A percentile compares a stretch with the other conserved stretches of the same genome.
These are phyloP conservation scores for Voacanga thouarsii DNA, from an alignment of 257 asterid species.

Conservation along the genomic window DNA sequence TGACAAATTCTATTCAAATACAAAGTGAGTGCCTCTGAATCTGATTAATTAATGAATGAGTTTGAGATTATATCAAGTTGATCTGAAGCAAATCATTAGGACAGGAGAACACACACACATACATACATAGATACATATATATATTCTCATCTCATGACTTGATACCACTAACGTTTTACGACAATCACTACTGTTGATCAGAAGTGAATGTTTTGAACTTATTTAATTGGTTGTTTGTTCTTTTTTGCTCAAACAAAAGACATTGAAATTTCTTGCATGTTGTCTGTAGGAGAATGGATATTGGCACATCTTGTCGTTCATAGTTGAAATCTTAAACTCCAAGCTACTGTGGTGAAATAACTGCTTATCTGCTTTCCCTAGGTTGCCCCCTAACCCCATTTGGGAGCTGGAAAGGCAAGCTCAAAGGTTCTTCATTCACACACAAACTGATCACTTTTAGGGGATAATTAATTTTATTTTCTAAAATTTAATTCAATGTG, in stretches of 20 bases:
- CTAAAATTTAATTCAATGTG: too few relatives aligned
- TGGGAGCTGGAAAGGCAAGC: background rate
- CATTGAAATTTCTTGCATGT: slow-evolving; percentile 8
- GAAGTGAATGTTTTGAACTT: background rate
- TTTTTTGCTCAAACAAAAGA: background rate
- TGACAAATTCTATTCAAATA: background rate
- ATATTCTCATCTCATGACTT: background rate
- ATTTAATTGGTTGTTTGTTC: slow-evolving; percentile 1
- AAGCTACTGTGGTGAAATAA: slow-evolving; percentile 5
- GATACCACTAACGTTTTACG: slow-evolving; percentile 3
- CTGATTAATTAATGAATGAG: background rate
- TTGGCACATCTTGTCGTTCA: slow-evolving; percentile 10
- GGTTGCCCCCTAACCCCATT: background rate
- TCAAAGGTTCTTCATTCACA: background rate
- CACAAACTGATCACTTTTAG: too few relatives aligned
- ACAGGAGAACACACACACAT: too few relatives aligned
- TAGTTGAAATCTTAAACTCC: slow-evolving; percentile 10
- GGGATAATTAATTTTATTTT: too few relatives aligned
- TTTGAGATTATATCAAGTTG: background rate
- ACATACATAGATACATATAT: too few relatives aligned
- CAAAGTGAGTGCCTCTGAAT: background rate
- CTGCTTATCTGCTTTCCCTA: background rate
- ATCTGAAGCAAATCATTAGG: slow-evolving; percentile 2
- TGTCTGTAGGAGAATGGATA: background rate
- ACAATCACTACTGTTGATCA: background rate